phyloP scores from a whole-genome alignment of 139 green algal species.

The Ulvella scutata region DNA sequence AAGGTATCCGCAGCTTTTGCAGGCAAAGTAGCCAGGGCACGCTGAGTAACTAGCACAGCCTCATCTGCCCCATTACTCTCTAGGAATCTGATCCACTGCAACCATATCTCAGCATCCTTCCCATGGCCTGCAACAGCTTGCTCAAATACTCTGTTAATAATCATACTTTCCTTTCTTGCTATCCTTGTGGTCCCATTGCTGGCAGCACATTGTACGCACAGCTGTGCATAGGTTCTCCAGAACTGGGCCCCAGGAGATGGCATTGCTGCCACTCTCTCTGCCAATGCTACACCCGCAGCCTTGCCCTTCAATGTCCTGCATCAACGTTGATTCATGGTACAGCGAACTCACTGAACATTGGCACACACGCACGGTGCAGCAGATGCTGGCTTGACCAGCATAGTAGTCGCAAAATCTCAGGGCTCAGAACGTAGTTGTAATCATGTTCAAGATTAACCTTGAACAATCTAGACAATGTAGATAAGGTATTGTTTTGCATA shows the following conservation, averaged over 20 bases:
- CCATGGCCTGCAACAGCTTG: neutral
- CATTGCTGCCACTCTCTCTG: neutral
- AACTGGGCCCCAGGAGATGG: neutral
- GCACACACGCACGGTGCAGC: neutral
- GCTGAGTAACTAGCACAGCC: too few relatives aligned
- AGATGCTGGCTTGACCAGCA: neutral
- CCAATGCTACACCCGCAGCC: neutral
- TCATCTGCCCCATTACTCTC: neutral
- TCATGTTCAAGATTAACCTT: neutral
- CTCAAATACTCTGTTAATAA: neutral
- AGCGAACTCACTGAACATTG: neutral
- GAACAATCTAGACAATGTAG: constrained; percentile 5
- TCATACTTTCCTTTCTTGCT: too few relatives aligned
- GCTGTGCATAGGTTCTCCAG: neutral
- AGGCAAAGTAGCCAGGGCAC: neutral
- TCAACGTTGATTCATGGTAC: neutral
- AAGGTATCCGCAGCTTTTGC: neutral
- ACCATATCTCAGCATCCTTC: neutral
- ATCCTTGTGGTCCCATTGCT: neutral
- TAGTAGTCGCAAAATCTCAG: neutral
- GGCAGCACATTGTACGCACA: neutral
- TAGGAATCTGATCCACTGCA: neutral
- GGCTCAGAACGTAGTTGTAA: neutral
- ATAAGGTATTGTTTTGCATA: constrained; percentile 2
- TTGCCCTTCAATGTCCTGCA: neutral